phyloP scores from a whole-genome alignment of 768 basidiomycete genomes.

The Nidula microcarpa region DNA sequence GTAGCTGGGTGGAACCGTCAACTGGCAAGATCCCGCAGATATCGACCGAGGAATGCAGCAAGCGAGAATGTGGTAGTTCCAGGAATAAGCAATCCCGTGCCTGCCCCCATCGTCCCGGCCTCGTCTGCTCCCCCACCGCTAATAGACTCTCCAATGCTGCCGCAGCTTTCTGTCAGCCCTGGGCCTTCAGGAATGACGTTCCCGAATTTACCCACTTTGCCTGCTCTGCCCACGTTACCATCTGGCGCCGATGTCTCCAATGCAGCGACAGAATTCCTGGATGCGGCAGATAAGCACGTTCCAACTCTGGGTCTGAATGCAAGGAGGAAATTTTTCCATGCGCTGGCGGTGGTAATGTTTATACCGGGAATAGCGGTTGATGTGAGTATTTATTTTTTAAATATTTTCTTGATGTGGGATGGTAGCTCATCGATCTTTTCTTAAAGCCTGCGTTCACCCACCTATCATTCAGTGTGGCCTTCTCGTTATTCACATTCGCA shows the following conservation, averaged over 20 bases:
- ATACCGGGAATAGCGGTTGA: conserved; percentile 91
- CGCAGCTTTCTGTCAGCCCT: conserved; percentile 8
- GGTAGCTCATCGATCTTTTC: conserved; percentile 8
- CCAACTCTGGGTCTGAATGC: conserved; percentile 90
- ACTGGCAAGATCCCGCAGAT: conserved; percentile 71
- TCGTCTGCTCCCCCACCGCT: conserved; percentile 3
- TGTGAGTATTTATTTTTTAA: conserved; percentile 65
- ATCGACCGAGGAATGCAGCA: conserved; percentile 45
- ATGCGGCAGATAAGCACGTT: conserved; percentile 87
- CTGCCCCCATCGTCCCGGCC: neutral
- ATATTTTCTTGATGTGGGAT: conserved; percentile 4
- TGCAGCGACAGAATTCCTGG: conserved; percentile 64
- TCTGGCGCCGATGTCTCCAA: conserved; percentile 41
- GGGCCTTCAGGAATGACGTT: conserved; percentile 37
- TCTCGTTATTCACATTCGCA: conserved; percentile 91
- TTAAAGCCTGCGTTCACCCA: conserved; percentile 93
- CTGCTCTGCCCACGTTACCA: conserved; percentile 49
- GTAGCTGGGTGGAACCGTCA: conserved; percentile 96
- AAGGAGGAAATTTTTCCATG: conserved; percentile 96
- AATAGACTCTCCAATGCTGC: neutral
- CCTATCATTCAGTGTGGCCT: conserved; percentile 90
- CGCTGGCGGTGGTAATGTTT: conserved; percentile 94
- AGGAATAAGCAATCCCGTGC: conserved; percentile 14
- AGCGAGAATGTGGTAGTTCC: conserved; percentile 30
- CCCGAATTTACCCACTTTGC: conserved; percentile 43